Conservation (phyloP, 495 filamentous ascomycete genomes). For the Chaetomium tenue region DNA sequence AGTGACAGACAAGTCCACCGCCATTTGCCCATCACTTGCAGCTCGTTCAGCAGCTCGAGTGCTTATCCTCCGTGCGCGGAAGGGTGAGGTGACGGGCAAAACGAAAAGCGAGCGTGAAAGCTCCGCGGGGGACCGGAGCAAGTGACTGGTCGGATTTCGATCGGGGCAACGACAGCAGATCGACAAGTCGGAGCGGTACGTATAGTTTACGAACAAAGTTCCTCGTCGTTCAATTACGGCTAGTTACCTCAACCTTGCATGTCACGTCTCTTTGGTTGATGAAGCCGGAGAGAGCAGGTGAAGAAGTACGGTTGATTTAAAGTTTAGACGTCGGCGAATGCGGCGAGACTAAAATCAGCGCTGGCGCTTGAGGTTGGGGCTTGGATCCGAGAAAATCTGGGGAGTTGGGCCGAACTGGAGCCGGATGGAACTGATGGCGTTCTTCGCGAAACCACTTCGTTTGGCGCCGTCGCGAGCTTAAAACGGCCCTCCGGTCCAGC, state of each 20-base stretch:
- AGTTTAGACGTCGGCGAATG: conserved; percentile 26
- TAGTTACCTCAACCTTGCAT: neutral
- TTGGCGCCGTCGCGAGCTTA: conserved; percentile 24
- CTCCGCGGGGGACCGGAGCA: neutral
- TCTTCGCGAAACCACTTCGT: conserved; percentile 22
- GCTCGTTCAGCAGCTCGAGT: neutral
- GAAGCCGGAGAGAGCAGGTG: neutral
- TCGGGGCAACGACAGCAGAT: neutral
- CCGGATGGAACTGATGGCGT: conserved; percentile 21
- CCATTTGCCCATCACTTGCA: neutral
- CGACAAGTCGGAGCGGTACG: neutral
- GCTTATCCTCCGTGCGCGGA: neutral
- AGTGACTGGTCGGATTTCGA: neutral
- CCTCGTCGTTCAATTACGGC: neutral
- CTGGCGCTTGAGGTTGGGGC: conserved; percentile 29
- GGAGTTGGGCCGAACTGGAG: conserved; percentile 22
- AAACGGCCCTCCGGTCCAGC: conserved; percentile 10
- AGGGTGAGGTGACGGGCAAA: neutral
- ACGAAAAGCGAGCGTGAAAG: neutral
- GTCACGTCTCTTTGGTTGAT: neutral
- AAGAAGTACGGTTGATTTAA: conserved; percentile 26
- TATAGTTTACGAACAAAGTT: neutral
- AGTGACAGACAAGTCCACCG: neutral
- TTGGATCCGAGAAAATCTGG: conserved; percentile 26
- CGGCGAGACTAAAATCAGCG: conserved; percentile 29